Percentiles rank a stretch among this genome's conserved stretches.
Conservation (phyloP, 176 grass and related monocot genomes). For the Chloris gayana region DNA sequence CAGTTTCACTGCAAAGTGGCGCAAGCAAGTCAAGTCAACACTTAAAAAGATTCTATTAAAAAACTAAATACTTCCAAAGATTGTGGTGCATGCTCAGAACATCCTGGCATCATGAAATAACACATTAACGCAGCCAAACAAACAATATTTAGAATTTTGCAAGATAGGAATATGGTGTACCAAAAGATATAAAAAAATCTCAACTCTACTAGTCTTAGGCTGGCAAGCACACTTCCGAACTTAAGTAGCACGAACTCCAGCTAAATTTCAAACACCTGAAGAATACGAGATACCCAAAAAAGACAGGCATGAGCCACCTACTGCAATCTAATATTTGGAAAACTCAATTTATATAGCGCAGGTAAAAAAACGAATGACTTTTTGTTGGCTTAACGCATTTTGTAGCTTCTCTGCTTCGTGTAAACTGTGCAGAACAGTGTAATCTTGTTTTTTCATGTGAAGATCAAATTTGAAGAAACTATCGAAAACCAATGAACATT, state of each 20-base stretch:
- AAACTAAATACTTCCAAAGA: background rate
- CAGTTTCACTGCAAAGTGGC: slow-evolving; percentile 71
- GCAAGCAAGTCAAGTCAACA: slow-evolving; percentile 2
- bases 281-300: background rate
- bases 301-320: background rate
- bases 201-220: background rate
- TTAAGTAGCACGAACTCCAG: background rate
- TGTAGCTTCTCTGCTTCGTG: background rate
- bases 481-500: background rate
- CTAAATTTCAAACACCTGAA: slow-evolving; percentile 15
- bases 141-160: background rate
- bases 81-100: background rate
- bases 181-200: background rate
- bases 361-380: background rate
- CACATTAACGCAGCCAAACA: no score
- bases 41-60: background rate
- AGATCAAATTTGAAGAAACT: background rate
- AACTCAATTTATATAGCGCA: background rate
- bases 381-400: background rate
- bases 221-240: background rate
- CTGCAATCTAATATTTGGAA: background rate
- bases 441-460: background rate
- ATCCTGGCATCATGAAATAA: no score
- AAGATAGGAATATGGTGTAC: background rate
- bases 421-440: background rate